phyloP scores from a whole-genome alignment of 495 filamentous ascomycete species.

The Aspergillus carlsbadensis region DNA sequence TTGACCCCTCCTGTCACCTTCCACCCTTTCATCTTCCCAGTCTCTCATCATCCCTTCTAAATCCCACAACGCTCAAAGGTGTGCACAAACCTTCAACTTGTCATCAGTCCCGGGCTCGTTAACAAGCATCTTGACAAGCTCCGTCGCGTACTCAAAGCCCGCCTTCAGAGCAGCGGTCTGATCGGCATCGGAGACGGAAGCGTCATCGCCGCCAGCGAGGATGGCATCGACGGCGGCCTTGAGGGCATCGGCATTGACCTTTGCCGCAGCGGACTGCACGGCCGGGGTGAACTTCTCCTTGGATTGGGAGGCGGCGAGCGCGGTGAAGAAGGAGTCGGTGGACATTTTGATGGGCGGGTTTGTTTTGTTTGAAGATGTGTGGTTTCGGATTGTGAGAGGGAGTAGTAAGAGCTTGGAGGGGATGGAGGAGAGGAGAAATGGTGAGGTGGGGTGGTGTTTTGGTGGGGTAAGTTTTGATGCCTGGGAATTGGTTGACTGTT shows the following conservation, averaged over 20 bases:
- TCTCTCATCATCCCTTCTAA: background rate
- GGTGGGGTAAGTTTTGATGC: constrained; percentile 1
- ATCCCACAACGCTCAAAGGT: background rate
- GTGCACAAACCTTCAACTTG: constrained; percentile 51
- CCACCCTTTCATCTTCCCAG: background rate
- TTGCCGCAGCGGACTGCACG: constrained; percentile 30
- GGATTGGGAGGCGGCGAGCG: constrained; percentile 32
- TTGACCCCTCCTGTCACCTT: background rate
- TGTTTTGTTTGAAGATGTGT: constrained; percentile 3
- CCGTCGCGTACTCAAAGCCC: constrained; percentile 41
- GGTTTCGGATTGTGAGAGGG: constrained; percentile 4
- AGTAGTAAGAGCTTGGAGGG: background rate
- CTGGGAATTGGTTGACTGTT: background rate
- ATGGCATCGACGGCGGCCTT: constrained; percentile 32
- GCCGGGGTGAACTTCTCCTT: constrained; percentile 32
- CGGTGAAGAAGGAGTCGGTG: constrained; percentile 29
- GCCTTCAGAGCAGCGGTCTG: constrained; percentile 30
- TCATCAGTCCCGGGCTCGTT: constrained; percentile 51
- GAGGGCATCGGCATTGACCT: constrained; percentile 30
- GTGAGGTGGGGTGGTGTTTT: constrained; percentile 3
- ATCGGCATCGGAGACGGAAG: constrained; percentile 17
- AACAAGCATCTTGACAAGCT: constrained; percentile 60
- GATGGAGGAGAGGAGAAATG: background rate
- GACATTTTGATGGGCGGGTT: constrained; percentile 28
- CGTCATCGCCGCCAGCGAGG: constrained; percentile 18